These are phyloP conservation scores for Pleurotus pulmonarius DNA, from an alignment of 768 basidiomycete species.

Conservation along the genomic window DNA sequence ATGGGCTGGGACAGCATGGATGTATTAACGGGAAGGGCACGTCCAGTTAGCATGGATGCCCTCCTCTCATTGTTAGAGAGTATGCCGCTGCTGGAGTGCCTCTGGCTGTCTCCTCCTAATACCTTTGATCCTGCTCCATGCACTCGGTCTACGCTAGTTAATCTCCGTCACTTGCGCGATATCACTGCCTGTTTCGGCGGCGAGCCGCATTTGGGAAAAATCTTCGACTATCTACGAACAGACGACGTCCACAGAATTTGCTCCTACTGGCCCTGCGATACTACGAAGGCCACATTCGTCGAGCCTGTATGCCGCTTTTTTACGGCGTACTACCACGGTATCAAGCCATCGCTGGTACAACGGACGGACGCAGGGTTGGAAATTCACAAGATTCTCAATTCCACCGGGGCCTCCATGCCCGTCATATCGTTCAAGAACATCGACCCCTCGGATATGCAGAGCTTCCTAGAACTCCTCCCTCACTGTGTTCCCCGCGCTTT, in stretches of 20 bases:
- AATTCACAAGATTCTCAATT: background rate
- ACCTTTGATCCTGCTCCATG: background rate
- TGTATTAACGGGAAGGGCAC: background rate
- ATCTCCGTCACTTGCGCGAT: background rate
- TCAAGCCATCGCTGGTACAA: background rate
- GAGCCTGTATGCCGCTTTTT: background rate
- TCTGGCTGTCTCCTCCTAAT: background rate
- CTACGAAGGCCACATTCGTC: background rate
- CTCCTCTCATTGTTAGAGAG: background rate
- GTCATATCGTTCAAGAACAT: background rate
- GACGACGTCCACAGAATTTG: background rate
- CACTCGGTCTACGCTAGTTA: background rate
- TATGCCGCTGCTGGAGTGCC: background rate
- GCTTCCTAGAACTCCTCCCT: background rate
- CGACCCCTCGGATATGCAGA: background rate
- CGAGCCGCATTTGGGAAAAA: background rate
- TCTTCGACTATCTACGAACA: background rate
- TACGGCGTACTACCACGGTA: background rate
- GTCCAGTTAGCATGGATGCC: background rate
- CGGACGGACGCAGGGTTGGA: background rate
- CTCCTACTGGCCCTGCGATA: background rate
- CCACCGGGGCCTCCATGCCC: no score
- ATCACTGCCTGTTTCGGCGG: background rate
- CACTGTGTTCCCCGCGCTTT: background rate
- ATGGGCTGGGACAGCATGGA: background rate